Evolutionary conservation across 1,284 basidiomycete genomes (phyloP).

Genomic region (Apiotrichum veenhuisii): DNA sequence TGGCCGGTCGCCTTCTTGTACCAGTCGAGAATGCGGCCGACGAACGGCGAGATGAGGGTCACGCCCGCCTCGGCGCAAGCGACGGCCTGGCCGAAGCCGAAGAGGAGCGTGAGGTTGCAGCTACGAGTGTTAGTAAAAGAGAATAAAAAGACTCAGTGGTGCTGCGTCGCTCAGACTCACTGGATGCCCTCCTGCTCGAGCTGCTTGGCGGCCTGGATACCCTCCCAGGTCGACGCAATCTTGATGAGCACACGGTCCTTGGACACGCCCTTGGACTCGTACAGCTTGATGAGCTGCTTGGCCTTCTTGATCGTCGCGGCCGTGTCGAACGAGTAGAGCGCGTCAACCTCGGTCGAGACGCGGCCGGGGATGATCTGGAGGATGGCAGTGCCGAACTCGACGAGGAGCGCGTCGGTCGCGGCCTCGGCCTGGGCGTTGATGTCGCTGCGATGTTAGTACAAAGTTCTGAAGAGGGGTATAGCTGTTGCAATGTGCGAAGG

Average conservation of each 20-base stretch:
- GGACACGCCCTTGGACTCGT: constrained; percentile 82
- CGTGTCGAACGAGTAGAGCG: constrained; percentile 85
- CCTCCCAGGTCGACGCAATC: constrained; percentile 99
- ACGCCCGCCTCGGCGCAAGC: constrained; percentile 97
- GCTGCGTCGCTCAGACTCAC: constrained; percentile 19
- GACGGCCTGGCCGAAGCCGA: constrained; percentile 97
- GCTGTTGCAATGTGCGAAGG: no score
- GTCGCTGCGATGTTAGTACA: constrained; percentile 46
- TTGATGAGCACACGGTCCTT: constrained; percentile 97
- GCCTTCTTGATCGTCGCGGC: constrained; percentile 58
- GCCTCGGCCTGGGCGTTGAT: constrained; percentile 67
- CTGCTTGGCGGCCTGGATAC: constrained; percentile 96
- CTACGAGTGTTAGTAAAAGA: constrained; percentile 14
- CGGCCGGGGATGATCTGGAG: constrained; percentile 93
- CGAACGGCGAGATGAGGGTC: constrained; percentile 98
- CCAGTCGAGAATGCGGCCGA: constrained; percentile 96
- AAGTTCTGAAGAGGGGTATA: not conserved
- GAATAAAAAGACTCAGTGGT: no score
- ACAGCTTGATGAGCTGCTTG: constrained; percentile 87
- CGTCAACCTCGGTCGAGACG: constrained; percentile 99
- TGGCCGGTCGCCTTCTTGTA: constrained; percentile 84
- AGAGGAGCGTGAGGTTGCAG: constrained; percentile 98
- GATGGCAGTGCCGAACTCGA: constrained; percentile 96
- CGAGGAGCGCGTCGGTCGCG: constrained; percentile 85
- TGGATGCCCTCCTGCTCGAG: constrained; percentile 93